These are phyloP conservation scores for Diaporthe vexans DNA, from an alignment of 2,329 filamentous ascomycete genomes.

Conservation along the genomic window DNA sequence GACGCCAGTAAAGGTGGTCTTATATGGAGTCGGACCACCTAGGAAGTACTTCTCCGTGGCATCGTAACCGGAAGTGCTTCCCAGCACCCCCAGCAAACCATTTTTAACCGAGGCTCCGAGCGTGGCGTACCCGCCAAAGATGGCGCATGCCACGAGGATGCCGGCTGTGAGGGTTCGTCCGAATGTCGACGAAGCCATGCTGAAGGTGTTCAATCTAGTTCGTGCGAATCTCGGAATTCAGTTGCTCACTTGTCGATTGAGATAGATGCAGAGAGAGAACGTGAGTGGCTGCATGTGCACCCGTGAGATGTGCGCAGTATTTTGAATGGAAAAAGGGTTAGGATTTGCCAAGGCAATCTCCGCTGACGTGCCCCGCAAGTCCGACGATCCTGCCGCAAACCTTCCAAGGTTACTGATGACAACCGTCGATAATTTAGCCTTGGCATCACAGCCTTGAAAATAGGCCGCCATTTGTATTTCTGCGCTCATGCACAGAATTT, in stretches of 20 bases:
- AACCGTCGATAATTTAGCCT: too few relatives aligned
- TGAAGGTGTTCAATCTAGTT: background rate
- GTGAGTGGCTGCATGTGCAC: background rate
- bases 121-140: constrained; percentile 40
- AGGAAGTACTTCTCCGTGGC: constrained; percentile 27
- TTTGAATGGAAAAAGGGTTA: background rate
- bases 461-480: too few relatives aligned
- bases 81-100: constrained; percentile 31
- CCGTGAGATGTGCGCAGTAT: background rate
- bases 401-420: too few relatives aligned
- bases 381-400: background rate
- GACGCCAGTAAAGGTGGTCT: constrained; percentile 40
- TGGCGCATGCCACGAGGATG: constrained; percentile 32
- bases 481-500: too few relatives aligned
- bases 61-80: background rate
- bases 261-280: background rate
- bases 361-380: background rate
- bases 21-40: constrained; percentile 38
- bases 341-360: background rate
- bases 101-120: constrained; percentile 19
- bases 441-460: too few relatives aligned
- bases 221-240: background rate
- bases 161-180: constrained; percentile 13
- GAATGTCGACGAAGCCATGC: constrained; percentile 4
- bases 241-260: background rate